Base-by-base conservation (phyloP, 2,329 filamentous ascomycete species). In the Cordyceps militaris region DNA sequence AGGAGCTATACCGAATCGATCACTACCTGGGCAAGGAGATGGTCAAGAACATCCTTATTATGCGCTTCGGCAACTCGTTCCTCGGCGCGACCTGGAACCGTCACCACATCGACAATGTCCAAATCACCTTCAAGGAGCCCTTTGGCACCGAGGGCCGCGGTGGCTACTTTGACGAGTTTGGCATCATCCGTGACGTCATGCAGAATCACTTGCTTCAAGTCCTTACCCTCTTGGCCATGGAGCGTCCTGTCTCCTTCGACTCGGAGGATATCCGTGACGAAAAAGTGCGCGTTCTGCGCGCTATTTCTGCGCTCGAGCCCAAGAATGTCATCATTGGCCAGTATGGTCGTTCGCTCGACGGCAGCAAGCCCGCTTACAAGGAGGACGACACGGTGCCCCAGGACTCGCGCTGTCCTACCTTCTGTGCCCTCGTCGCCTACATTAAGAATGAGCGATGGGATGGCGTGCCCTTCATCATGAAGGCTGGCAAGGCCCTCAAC, bases 361-460 rank as follows among this genome's bases (percentile, higher is more conserved):
- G 93, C 67, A 92, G 83, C 76, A 99, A 97, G 82, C 94, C 94
- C 48, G 87, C 90, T 43, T 99, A 99, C 82, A 96, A 97, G 79
- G 94, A 99, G 76, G 94, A 99, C 66, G 92, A 97, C 70, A 97
- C 94, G 21, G 94, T 99, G 30, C 94, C 94, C 60, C 94, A 96
- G 78, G 92, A 96, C 65, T 97, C 93, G 34, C 86, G 95, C 67
- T 99, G 94, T 82, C 93, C 94, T 28, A 99, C 94, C 7, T 99
- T 99, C 81, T 96, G 92, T 70, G 93, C 94, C 38, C 86, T 99
- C 75, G 93, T 96, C 36, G 92, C 91, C 36, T 96, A 95, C 78
- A 97, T 99, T 77, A 97, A 97, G 84, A 99, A 99, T 74, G 94
- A 99, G 84, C 83, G 94, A 66, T 99, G 94, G 94, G 95, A 99